phyloP scores from a whole-genome alignment of 306 rosid species.

The Cucurbita ficifolia region DNA sequence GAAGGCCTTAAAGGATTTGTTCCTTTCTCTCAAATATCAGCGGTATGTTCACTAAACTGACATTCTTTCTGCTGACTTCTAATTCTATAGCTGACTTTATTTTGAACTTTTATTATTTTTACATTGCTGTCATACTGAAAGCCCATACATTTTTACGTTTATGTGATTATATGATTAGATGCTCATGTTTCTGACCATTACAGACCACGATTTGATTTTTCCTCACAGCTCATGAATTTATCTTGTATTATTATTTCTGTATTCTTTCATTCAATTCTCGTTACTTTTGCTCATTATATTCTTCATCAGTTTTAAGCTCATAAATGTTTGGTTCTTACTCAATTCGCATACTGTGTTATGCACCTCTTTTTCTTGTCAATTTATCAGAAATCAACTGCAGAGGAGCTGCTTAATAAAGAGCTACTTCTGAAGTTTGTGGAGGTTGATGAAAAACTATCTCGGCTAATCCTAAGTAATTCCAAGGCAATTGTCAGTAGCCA shows the following conservation, averaged over 20 bases:
- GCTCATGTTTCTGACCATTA: neutral
- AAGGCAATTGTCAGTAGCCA: conserved; percentile 83
- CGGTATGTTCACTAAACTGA: conserved; percentile 42
- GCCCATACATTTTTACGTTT: neutral
- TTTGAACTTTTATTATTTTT: neutral
- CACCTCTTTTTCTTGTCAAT: neutral
- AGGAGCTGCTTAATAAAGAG: conserved; percentile 69
- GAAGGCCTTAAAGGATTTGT: conserved; percentile 90
- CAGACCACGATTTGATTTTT: neutral
- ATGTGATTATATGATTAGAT: neutral
- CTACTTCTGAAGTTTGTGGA: conserved; percentile 83
- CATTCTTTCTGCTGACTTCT: neutral
- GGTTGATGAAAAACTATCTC: conserved; percentile 77
- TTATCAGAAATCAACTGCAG: conserved; percentile 54
- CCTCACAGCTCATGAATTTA: no score
- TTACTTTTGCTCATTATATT: neutral
- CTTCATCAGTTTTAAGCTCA: neutral
- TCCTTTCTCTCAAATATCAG: conserved; percentile 85
- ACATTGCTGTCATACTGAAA: neutral
- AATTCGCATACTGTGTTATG: neutral
- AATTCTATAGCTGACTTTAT: neutral
- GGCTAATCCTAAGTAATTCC: conserved; percentile 84
- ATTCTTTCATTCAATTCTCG: no score
- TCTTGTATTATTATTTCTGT: no score
- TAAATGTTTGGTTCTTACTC: no score